Base-by-base conservation (phyloP, 1,284 basidiomycete species). In the Megacollybia platyphylla region DNA sequence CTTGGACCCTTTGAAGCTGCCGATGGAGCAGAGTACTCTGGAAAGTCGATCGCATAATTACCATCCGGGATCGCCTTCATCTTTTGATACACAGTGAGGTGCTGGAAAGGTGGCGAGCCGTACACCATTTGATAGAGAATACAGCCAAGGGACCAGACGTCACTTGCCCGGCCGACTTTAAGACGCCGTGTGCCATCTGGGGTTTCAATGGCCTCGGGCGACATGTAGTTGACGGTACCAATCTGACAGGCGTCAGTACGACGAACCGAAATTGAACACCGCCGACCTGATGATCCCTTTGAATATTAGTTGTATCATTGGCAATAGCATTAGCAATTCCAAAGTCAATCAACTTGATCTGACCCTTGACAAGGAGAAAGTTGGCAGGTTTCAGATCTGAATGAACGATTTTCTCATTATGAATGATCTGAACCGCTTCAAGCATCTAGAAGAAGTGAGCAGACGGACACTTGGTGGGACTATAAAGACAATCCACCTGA, bases 51-150 rank as follows among this genome's bases (percentile, higher is more conserved):
- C 26, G 67, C 60, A 52, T 88, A 70, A 3, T 65, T 62, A 5
- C 69, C 63, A 59, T 91, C 84, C 4, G 87, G 84, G 48, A 94
- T 94, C 5, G 82, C 83, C 50, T 82, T 82, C 76, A 93, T 84
- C 64, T 92, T 93, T 52, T 87, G 84, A 44, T 82, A 81, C 30
- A 90, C 74, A 0, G 76, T 72, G 17, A 94, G 72, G 49, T 85
- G 78, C 35, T 90, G 82, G 67, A 98, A 98, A 1, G 96, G 94
- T 0, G 92, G 87, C 15, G 79, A 76, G 7, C 92, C 91, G 57
- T 97, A 98, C 9, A 97, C 77, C 92, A 98, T 97, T 59, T 85
- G 94, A 63, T 97, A 97, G 20, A 98, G 71, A 53, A 98, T 98
- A 59, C 92, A 97, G 1, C 94, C 94, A 1, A 98, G 67, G 2